Conservation (phyloP, 805 yeast species). For the Phaffomyces antillensis region DNA sequence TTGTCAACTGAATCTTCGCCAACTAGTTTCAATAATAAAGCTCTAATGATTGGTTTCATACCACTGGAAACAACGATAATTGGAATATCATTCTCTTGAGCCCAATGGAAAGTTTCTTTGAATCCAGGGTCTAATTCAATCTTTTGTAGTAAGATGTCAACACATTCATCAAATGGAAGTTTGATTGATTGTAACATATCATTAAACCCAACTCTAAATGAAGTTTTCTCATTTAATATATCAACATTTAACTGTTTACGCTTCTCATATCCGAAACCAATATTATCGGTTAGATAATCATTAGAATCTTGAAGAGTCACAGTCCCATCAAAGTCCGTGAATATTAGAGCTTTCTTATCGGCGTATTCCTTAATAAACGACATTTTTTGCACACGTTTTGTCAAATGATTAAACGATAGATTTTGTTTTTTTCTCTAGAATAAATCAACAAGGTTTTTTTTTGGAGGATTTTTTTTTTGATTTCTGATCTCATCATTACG, state of each 20-base stretch:
- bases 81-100: constrained; percentile 64
- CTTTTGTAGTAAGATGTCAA: constrained; percentile 57
- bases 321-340: constrained; percentile 98
- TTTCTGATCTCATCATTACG: no score
- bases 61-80: constrained; percentile 87
- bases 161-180: constrained; percentile 75
- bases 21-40: constrained; percentile 63
- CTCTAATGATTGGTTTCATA: constrained; percentile 85
- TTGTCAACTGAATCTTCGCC: constrained; percentile 68
- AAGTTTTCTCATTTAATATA: constrained; percentile 58
- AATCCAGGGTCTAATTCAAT: constrained; percentile 88
- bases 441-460: no score
- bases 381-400: constrained; percentile 8
- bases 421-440: no score
- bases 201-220: constrained; percentile 78
- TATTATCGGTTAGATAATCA: constrained; percentile 80
- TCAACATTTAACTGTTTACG: constrained; percentile 64
- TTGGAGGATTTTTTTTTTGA: no score
- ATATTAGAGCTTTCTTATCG: constrained; percentile 62
- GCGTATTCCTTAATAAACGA: constrained; percentile 20
- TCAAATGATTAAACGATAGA: not conserved
- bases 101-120: constrained; percentile 73
- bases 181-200: constrained; percentile 76
- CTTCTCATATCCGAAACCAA: constrained; percentile 74
- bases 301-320: constrained; percentile 93